These are phyloP conservation scores for Alternaria dauci DNA, from an alignment of 2,329 filamentous ascomycete species.

Conservation along the genomic window DNA sequence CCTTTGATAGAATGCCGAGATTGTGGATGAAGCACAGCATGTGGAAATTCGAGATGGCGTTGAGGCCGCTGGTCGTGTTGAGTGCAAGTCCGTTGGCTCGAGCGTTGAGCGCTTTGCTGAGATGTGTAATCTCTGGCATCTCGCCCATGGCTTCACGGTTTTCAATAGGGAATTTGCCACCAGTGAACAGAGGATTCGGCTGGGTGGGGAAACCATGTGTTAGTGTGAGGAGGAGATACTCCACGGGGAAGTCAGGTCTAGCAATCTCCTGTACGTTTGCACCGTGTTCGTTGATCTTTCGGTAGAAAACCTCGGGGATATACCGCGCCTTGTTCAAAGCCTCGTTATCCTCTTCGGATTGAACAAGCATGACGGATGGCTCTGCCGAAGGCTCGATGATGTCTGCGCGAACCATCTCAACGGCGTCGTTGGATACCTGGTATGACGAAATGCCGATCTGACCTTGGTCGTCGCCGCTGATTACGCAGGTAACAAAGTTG, in stretches of 20 bases:
- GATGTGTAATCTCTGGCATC: constrained; percentile 78
- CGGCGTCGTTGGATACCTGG: constrained; percentile 92
- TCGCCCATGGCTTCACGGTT: constrained; percentile 89
- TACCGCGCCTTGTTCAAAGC: constrained; percentile 76
- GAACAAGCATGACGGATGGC: constrained; percentile 91
- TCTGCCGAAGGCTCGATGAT: constrained; percentile 96
- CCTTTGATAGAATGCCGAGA: constrained; percentile 85
- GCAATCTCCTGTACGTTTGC: constrained; percentile 97
- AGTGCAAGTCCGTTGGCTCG: constrained; percentile 60
- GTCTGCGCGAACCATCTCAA: constrained; percentile 96
- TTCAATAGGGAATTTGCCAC: constrained; percentile 82
- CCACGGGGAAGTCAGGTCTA: constrained; percentile 93
- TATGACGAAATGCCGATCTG: constrained; percentile 91
- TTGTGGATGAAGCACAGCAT: constrained; percentile 85
- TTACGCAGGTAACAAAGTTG: constrained; percentile 94
- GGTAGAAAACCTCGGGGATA: constrained; percentile 97
- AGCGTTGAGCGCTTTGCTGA: constrained; percentile 72
- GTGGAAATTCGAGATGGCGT: constrained; percentile 90
- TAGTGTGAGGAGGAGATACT: constrained; percentile 93
- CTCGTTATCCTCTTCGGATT: constrained; percentile 87
- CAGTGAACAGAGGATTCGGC: constrained; percentile 78
- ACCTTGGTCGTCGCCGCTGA: constrained; percentile 90
- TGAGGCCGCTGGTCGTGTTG: constrained; percentile 69
- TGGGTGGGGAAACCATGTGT: constrained; percentile 94
- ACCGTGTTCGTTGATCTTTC: constrained; percentile 94